These are phyloP conservation scores for Bruguiera hainesii DNA, from an alignment of 441 rosid genomes.

Conservation along the genomic window DNA sequence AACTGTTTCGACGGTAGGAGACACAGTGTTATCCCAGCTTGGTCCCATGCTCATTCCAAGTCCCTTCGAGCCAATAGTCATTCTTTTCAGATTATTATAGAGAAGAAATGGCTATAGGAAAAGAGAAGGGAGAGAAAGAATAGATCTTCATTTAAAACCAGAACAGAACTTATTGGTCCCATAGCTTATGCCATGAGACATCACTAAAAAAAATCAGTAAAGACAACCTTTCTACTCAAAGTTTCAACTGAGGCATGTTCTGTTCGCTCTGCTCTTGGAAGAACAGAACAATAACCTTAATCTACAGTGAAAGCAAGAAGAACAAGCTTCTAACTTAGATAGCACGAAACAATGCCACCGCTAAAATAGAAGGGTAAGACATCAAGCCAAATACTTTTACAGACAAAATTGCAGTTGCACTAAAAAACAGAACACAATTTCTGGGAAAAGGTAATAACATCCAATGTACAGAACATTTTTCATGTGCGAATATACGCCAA, in stretches of 20 bases:
- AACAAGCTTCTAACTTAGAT: no score
- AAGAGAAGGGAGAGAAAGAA: constrained; percentile 6
- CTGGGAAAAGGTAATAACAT: no score
- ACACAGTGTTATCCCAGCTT: constrained; percentile 11
- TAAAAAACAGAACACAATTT: no score
- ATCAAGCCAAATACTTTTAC: no score
- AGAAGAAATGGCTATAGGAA: constrained; percentile 1
- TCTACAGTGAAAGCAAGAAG: no score
- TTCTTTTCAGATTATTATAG: not conserved
- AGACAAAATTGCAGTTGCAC: no score
- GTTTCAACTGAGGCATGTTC: constrained; percentile 12
- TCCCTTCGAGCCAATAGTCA: constrained; percentile 26
- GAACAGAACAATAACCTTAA: constrained; percentile 13
- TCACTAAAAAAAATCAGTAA: constrained; percentile 13
- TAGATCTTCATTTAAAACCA: constrained; percentile 4
- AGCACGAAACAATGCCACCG: no score
- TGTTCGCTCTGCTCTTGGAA: constrained; percentile 9
- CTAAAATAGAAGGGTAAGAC: no score
- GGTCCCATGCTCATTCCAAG: constrained; percentile 13
- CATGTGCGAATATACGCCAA: no score
- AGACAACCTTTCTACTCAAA: not conserved
- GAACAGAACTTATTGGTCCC: constrained; percentile 15
- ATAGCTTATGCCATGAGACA: constrained; percentile 8
- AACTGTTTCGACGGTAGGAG: constrained; percentile 18
- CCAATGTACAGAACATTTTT: no score